phyloP scores from a whole-genome alignment of 305 asterid genomes.

The Fraxinus xanthoxyloides region DNA sequence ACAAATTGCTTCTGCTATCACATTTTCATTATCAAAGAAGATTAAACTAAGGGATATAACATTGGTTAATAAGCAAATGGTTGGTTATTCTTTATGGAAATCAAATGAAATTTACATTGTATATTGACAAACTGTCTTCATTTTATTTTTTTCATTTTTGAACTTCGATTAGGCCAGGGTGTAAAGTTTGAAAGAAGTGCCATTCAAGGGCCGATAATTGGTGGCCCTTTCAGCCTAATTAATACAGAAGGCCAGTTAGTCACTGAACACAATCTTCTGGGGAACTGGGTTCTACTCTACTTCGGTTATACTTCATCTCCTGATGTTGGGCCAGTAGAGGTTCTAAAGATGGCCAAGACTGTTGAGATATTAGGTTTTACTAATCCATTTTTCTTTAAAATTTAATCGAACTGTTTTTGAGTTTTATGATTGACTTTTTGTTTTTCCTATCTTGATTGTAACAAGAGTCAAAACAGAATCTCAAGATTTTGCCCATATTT shows the following conservation, averaged over 20 bases:
- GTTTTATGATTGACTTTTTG: slow-evolving; percentile 26
- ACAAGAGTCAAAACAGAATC: slow-evolving; percentile 65
- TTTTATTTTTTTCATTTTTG: slow-evolving; percentile 1
- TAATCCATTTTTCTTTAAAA: slow-evolving; percentile 19
- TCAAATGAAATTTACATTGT: not conserved
- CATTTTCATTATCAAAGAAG: not conserved
- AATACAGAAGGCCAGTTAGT: slow-evolving; percentile 59
- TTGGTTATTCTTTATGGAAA: slow-evolving; percentile 3
- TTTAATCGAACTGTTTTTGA: slow-evolving; percentile 16
- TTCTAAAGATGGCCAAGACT: slow-evolving; percentile 78
- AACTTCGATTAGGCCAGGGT: slow-evolving; percentile 59
- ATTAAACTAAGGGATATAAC: not conserved
- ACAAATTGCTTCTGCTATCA: not conserved
- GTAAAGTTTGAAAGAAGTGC: slow-evolving; percentile 80
- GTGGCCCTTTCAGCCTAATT: slow-evolving; percentile 81
- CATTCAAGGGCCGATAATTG: slow-evolving; percentile 78
- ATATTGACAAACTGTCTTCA: not conserved
- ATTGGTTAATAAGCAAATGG: not conserved
- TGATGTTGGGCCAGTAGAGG: slow-evolving; percentile 93
- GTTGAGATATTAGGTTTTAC: slow-evolving; percentile 59
- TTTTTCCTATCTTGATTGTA: slow-evolving; percentile 22
- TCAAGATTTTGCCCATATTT: slow-evolving; percentile 75
- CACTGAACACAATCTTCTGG: slow-evolving; percentile 71
- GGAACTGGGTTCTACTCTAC: slow-evolving; percentile 86
- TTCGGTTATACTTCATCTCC: slow-evolving; percentile 96